Evolutionary conservation across 2,329 filamentous ascomycete genomes (phyloP).

Genomic region (Knoxdaviesia capensis): DNA sequence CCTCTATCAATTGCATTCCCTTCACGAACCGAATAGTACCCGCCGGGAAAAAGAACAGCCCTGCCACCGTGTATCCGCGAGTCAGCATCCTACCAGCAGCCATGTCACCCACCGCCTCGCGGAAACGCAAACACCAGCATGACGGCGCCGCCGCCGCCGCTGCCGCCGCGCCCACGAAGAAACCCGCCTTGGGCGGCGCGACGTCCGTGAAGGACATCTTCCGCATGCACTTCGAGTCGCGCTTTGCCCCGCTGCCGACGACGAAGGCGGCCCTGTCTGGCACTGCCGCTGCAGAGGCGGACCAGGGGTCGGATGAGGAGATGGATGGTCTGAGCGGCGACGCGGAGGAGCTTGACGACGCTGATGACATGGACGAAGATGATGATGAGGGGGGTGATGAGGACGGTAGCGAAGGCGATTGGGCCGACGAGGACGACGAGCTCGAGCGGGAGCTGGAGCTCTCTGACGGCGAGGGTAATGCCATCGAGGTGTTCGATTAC

Average conservation of each 20-base stretch:
- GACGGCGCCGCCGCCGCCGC: constrained; percentile 12
- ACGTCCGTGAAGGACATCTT: constrained; percentile 55
- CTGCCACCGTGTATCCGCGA: too few relatives aligned
- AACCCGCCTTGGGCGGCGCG: too few relatives aligned
- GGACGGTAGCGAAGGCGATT: constrained; percentile 9
- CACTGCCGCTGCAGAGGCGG: too few relatives aligned
- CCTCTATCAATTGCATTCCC: too few relatives aligned
- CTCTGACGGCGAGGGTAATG: constrained; percentile 5
- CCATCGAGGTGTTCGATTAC: constrained; percentile 44
- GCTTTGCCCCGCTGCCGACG: constrained; percentile 53
- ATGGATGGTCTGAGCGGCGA: too few relatives aligned
- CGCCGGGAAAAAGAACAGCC: too few relatives aligned
- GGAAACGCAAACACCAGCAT: constrained; percentile 25
- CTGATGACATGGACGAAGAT: constrained; percentile 13
- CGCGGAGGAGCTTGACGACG: constrained; percentile 11
- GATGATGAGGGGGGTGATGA: constrained; percentile 10
- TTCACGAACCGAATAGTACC: too few relatives aligned
- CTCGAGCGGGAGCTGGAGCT: constrained; percentile 8
- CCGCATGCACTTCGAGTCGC: constrained; percentile 67
- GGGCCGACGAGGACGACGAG: constrained; percentile 9
- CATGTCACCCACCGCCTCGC: too few relatives aligned
- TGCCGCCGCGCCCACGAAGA: too few relatives aligned
- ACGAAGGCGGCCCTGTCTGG: constrained; percentile 16
- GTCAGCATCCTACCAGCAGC: too few relatives aligned
- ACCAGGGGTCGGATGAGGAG: too few relatives aligned